phyloP scores from a whole-genome alignment of 306 rosid genomes.

The Neltuma alba region DNA sequence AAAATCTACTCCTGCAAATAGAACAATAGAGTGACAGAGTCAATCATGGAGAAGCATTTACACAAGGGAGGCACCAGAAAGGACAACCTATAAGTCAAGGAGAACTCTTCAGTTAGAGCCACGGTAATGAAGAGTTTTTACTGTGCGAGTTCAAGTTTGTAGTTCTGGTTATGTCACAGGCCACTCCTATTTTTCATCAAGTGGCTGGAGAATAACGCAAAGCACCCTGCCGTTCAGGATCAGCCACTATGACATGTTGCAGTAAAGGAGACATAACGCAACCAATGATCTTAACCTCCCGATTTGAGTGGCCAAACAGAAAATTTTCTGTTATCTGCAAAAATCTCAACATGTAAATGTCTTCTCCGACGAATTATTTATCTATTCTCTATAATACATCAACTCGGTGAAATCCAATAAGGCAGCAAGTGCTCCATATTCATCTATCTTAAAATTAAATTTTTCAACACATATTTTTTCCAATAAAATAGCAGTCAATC shows the following conservation, averaged over 20 bases:
- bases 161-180: background rate
- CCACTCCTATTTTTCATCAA: background rate
- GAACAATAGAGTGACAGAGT: background rate
- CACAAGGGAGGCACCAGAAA: background rate
- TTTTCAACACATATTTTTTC: too few species aligned
- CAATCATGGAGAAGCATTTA: background rate
- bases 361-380: background rate
- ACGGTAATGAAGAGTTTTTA: background rate
- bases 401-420: too few species aligned
- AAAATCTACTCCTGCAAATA: background rate
- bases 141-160: background rate
- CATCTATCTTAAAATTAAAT: too few species aligned
- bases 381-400: too few species aligned
- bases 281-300: slow-evolving; percentile 59
- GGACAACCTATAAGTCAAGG: background rate
- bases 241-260: slow-evolving; percentile 37
- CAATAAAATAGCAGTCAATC: too few species aligned
- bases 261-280: slow-evolving; percentile 51
- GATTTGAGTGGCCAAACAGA: slow-evolving; percentile 68
- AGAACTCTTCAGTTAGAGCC: background rate
- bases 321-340: slow-evolving; percentile 68
- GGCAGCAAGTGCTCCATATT: too few species aligned
- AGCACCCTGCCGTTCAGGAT: slow-evolving; percentile 41
- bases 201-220: slow-evolving; percentile 40
- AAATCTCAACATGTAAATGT: background rate